Conservation (phyloP, 1,139 yeast species). For the Debaryomycetaceae sp. region DNA sequence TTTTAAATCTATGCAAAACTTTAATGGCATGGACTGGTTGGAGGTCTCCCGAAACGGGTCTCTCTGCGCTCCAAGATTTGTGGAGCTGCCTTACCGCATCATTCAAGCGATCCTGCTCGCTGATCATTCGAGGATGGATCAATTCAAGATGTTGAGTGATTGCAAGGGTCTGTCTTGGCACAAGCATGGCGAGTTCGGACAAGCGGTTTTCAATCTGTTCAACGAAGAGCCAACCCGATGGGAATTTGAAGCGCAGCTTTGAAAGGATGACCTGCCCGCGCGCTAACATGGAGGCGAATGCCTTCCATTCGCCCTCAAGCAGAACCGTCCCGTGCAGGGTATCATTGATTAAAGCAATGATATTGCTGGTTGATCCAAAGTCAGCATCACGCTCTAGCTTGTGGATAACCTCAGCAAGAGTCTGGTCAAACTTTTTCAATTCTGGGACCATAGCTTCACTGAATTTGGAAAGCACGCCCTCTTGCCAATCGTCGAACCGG, state of each 20-base stretch:
- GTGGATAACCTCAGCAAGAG: slow-evolving; percentile 14
- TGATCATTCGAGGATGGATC: slow-evolving; percentile 37
- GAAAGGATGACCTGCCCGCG: slow-evolving; percentile 44
- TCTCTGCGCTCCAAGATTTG: slow-evolving; percentile 30
- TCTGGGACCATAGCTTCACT: slow-evolving; percentile 26
- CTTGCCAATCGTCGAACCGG: slow-evolving; percentile 59
- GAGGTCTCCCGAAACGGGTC: slow-evolving; percentile 33
- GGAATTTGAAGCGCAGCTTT: slow-evolving; percentile 45
- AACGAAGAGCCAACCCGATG: slow-evolving; percentile 53
- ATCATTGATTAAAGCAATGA: slow-evolving; percentile 17
- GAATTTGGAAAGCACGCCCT: slow-evolving; percentile 41
- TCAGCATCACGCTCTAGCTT: slow-evolving; percentile 17
- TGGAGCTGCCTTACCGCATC: slow-evolving; percentile 22
- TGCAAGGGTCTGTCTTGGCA: slow-evolving; percentile 30
- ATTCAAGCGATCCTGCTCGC: slow-evolving; percentile 37
- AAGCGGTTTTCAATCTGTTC: slow-evolving; percentile 62
- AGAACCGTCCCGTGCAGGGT: slow-evolving; percentile 12
- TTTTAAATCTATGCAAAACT: slow-evolving; percentile 41
- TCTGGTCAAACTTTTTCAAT: slow-evolving; percentile 12
- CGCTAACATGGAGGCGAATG: slow-evolving; percentile 19
- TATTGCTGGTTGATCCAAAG: slow-evolving; percentile 14
- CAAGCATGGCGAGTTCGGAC: slow-evolving; percentile 39
- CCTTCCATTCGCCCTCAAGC: slow-evolving; percentile 24
- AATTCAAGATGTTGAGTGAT: slow-evolving; percentile 43
- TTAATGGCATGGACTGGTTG: slow-evolving; percentile 50